Evolutionary conservation across 1,139 yeast species (phyloP).

Genomic region (Kurtzmaniella quercitrusa): DNA sequence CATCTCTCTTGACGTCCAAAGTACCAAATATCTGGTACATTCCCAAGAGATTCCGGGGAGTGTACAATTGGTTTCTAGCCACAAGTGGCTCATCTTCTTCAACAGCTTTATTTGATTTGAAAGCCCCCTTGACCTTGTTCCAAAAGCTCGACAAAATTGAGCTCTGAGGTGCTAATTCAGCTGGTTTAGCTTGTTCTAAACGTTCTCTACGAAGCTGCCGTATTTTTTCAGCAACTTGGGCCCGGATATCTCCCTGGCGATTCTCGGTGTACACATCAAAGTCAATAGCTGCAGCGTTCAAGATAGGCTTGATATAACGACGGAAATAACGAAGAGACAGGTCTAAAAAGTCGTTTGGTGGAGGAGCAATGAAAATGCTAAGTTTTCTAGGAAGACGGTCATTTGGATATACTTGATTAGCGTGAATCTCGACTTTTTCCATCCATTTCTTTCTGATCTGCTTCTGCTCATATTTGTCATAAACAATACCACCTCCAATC

Average conservation of each 20-base stretch:
- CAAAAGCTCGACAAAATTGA: neutral
- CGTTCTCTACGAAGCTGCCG: slow-evolving; percentile 57
- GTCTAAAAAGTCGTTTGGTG: slow-evolving; percentile 88
- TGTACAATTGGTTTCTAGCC: slow-evolving; percentile 40
- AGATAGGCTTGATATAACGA: slow-evolving; percentile 78
- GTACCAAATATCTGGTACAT: slow-evolving; percentile 41
- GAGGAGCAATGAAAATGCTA: slow-evolving; percentile 86
- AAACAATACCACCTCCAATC: slow-evolving; percentile 67
- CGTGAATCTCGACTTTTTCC: slow-evolving; percentile 49
- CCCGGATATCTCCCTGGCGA: slow-evolving; percentile 86
- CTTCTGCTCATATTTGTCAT: slow-evolving; percentile 74
- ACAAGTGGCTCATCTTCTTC: slow-evolving; percentile 20
- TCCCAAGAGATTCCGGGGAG: slow-evolving; percentile 56
- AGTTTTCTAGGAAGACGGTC: slow-evolving; percentile 65
- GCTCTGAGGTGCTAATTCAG: neutral
- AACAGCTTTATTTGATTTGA: slow-evolving; percentile 10
- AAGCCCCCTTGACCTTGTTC: slow-evolving; percentile 4
- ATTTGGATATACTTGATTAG: slow-evolving; percentile 33
- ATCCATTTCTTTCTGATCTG: slow-evolving; percentile 65
- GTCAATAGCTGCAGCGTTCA: slow-evolving; percentile 85
- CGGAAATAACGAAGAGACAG: slow-evolving; percentile 72
- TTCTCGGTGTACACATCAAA: slow-evolving; percentile 70
- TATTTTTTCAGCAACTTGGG: slow-evolving; percentile 76
- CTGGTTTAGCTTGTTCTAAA: neutral
- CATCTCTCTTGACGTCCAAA: slow-evolving; percentile 40